phyloP scores from a whole-genome alignment of 345 rosid species.

The Abelmoschus esculentus region DNA sequence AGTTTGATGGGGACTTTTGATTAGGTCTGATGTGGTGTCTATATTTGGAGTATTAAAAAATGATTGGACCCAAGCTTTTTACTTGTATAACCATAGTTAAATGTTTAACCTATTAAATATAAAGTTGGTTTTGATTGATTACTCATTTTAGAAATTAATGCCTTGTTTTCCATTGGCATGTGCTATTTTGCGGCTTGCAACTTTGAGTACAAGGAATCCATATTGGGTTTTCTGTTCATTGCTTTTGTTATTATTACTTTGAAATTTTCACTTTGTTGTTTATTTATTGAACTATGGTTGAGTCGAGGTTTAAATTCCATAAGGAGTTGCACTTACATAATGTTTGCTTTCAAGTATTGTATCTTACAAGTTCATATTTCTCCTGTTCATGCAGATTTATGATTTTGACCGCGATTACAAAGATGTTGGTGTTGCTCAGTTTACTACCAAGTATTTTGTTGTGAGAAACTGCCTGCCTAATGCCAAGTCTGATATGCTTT shows the following conservation, averaged over 20 bases:
- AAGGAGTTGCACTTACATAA: background rate
- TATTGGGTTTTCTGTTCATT: background rate
- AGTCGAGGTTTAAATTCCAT: background rate
- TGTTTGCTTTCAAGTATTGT: conserved; percentile 7
- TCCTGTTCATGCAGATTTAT: conserved; percentile 51
- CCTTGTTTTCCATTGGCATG: background rate
- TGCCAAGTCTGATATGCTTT: conserved; percentile 84
- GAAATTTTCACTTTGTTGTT: background rate
- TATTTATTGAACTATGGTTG: background rate
- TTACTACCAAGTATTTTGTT: conserved; percentile 77
- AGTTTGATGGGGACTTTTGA: background rate
- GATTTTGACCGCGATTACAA: conserved; percentile 98
- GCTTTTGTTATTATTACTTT: background rate
- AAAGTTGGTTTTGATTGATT: background rate
- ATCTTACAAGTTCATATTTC: conserved; percentile 7
- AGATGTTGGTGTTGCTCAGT: conserved; percentile 88
- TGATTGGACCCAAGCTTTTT: background rate
- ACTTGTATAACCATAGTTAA: background rate
- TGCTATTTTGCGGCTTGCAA: background rate
- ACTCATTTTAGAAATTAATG: background rate
- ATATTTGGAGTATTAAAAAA: background rate
- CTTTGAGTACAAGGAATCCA: background rate
- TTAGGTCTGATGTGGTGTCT: background rate
- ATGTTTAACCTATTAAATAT: background rate
- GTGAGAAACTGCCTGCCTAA: conserved; percentile 74